Base-by-base conservation (phyloP, 352 stramenopile species). In the Pythium pyrilobum region DNA sequence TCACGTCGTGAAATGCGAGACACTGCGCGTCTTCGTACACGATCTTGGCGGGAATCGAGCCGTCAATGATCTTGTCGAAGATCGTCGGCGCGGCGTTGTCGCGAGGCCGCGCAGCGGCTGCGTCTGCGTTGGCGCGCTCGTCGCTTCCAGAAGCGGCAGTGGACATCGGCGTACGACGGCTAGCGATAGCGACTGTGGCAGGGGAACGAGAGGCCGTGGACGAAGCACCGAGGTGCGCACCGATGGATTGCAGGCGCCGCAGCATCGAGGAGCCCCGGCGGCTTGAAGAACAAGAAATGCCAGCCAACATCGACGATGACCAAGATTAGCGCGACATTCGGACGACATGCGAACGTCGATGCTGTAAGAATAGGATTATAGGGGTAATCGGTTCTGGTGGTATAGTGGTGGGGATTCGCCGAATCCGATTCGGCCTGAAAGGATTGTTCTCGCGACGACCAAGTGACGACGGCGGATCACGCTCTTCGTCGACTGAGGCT, bases 1-100 rank as follows among this genome's bases (percentile, higher is more conserved):
- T 97, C 44, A 99, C 97, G 74, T 99, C 96, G 55, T 97, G 96
- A 71, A 99, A 99, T n/a, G 96, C 97, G 7, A 99, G 71, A 42
- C 88, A 91, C 62, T 96, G 80, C 39, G 97, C 91, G 73, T 99
- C 92, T 64, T 99, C 92, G 62, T 97, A 98, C 34, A 98, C 95
- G 68, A 99, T 95, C 41, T 87, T 78, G 37, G 96, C 89, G 6
- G 96, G 96, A 54, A 99, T 99, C 28, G 97, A 73, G 28, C 80
- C 73, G 13, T 76, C 66, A 40, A 99, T 77, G 67, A 99, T 99
- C 70, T 98, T 99, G 74, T 99, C 96, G 71, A 99, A 99, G 39
- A 99, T 89, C 2, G 97, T 99, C 24, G 74, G 77, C 5, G 87
- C 79, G 13, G 74, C 77, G 40, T 58, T 62, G 20, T 64, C 62